Evolutionary conservation across 2,329 filamentous ascomycete species (phyloP), one percentile per base, ranked within the genome.

Genomic region (Ciborinia camelliae): DNA sequence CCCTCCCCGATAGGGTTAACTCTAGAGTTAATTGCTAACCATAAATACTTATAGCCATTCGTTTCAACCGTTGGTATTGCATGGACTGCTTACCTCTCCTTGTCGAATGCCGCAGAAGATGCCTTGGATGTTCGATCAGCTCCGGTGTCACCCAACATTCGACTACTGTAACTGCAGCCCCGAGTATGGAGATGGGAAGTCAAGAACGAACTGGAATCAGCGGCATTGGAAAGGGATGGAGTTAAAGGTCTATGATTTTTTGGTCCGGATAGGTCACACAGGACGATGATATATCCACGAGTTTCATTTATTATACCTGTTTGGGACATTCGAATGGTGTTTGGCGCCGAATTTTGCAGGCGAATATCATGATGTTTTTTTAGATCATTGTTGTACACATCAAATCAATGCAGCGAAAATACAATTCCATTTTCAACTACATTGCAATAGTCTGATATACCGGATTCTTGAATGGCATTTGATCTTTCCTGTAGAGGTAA

Each of bases 41-140:
- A 64, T n/a, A n/a, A n/a, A n/a, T 26, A 15, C 30, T 23, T 32
- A 50, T 48, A 97, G 93, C 94, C 94, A 0, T 98, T 99, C 75
- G 94, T 97, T 10, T 97, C 94, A 20, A 96, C 91, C 10, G 80
- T 99, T 64, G 94, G 94, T 82, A 98, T 98, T 73, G 92, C 92
- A 41, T 98, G 94, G 95, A 98, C 95, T 14, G 94, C 93, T 26
- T 99, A 97, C 77, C 86, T 99, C 14, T 97, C 93, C 3, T 84
- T 99, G 60, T 91, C 90, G 67, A 98, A 98, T 79, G 89, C 92
- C 6, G 82, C 92, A 3, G 92, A 96, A 68, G 75, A 76, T 65
- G 72, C 65, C 23, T 63, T 69, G 59, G 73, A 74, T 62, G 70
- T 69, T 65, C 68, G 69, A 67, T 74, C 73, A 68, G 73, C 70